These are phyloP conservation scores for Beauveria sp. DNA, from an alignment of 2,329 filamentous ascomycete genomes.

Conservation along the genomic window DNA sequence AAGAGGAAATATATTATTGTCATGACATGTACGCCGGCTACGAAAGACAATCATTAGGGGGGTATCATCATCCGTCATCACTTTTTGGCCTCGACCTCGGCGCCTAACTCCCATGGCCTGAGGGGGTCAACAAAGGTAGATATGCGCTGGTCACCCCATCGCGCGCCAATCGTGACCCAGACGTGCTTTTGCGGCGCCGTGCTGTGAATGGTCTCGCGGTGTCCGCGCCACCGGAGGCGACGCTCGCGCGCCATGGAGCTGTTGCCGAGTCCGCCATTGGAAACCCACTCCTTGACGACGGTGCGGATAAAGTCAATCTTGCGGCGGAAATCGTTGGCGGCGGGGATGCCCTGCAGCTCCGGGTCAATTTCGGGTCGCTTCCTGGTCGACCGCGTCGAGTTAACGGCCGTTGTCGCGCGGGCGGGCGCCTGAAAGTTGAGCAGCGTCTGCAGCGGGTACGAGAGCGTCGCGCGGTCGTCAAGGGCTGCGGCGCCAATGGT, in stretches of 20 bases:
- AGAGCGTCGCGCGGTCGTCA: conserved; percentile 62
- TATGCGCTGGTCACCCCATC: conserved; percentile 49
- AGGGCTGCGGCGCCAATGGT: conserved; percentile 64
- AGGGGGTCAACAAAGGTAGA: conserved; percentile 49
- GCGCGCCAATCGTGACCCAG: conserved; percentile 61
- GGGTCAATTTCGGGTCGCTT: conserved; percentile 54
- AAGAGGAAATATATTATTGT: conserved; percentile 15
- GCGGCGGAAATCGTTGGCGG: conserved; percentile 63
- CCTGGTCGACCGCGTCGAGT: conserved; percentile 34
- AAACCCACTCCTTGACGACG: conserved; percentile 64
- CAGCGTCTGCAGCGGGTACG: conserved; percentile 65
- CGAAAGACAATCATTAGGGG: background rate
- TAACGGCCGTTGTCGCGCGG: conserved; percentile 17
- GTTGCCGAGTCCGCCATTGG: conserved; percentile 62
- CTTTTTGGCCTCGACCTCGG: conserved; percentile 40
- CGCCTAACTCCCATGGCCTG: conserved; percentile 44
- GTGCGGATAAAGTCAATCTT: conserved; percentile 68
- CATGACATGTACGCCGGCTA: conserved; percentile 8
- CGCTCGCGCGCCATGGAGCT: conserved; percentile 49
- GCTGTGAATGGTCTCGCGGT: conserved; percentile 45
- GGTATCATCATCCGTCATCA: conserved; percentile 3
- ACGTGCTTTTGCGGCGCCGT: conserved; percentile 54
- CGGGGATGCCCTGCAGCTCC: conserved; percentile 56
- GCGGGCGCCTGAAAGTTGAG: conserved; percentile 55
- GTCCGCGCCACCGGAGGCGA: conserved; percentile 51